phyloP scores from a whole-genome alignment of 345 rosid species.

The Sapria himalayana region DNA sequence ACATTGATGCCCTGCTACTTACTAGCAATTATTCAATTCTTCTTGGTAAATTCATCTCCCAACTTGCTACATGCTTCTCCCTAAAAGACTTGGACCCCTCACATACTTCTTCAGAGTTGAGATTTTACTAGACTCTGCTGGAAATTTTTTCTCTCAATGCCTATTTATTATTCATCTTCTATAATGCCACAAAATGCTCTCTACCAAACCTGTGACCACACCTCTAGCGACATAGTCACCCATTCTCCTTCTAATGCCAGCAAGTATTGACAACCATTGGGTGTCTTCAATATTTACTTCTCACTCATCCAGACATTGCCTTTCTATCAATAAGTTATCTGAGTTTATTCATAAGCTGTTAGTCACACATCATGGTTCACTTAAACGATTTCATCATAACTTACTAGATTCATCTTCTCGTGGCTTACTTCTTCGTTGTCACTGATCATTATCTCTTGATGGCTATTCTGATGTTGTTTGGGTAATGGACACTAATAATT shows the following conservation, averaged over 20 bases:
- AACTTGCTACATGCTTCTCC: neutral
- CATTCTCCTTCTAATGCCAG: neutral
- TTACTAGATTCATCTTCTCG: neutral
- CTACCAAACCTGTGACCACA: neutral
- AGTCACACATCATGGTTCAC: neutral
- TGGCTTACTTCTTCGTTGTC: neutral
- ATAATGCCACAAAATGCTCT: neutral
- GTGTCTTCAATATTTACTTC: neutral
- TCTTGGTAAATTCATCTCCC: neutral
- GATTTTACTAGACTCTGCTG: too few relatives aligned
- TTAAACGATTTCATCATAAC: neutral
- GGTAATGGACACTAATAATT: neutral
- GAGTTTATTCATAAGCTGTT: neutral
- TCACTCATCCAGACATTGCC: neutral
- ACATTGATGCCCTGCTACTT: neutral
- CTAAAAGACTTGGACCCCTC: neutral
- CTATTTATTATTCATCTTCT: neutral
- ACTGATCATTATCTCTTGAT: neutral
- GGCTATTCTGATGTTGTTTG: neutral
- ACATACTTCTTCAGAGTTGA: neutral
- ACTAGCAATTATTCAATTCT: neutral
- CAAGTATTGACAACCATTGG: neutral
- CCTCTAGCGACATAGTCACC: neutral
- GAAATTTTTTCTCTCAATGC: neutral
- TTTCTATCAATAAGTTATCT: neutral